Percentiles rank a stretch among this genome's conserved stretches.
Conservation (phyloP, 1,284 basidiomycete species). For the Boletus semigastroideus region DNA sequence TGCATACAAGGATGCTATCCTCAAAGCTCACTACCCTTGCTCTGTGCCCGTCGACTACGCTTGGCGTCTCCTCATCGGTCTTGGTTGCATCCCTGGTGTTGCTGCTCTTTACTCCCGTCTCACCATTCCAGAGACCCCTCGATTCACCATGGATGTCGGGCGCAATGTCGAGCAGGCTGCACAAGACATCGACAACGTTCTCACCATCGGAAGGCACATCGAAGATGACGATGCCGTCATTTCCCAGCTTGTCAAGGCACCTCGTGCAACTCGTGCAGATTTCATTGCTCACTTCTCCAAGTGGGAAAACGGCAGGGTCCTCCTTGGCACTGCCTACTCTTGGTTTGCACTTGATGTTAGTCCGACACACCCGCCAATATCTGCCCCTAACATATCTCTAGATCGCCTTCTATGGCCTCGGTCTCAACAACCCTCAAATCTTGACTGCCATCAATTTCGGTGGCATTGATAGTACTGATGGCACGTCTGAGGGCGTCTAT, state of each 20-base stretch:
- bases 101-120: conserved; percentile 56
- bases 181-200: conserved; percentile 51
- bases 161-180: conserved; percentile 59
- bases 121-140: conserved; percentile 58
- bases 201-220: conserved; percentile 41
- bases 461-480: background rate
- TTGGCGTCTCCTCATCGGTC: conserved; percentile 51
- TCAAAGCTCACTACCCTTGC: conserved; percentile 32
- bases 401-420: conserved; percentile 62
- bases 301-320: conserved; percentile 45
- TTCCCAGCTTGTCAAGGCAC: conserved; percentile 43
- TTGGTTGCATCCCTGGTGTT: conserved; percentile 51
- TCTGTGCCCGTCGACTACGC: conserved; percentile 37
- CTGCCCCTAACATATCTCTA: conserved; percentile 29
- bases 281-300: conserved; percentile 45
- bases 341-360: conserved; percentile 66
- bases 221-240: conserved; percentile 42
- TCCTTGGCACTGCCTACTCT: conserved; percentile 48
- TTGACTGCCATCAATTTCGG: conserved; percentile 34
- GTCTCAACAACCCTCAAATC: conserved; percentile 55
- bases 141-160: conserved; percentile 73
- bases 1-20: conserved; percentile 55
- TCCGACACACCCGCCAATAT: conserved; percentile 2
- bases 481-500: conserved; percentile 20
- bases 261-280: conserved; percentile 47